These are phyloP conservation scores for Thalassiosira livingstoniorum DNA, from an alignment of 352 stramenopile species.

Conservation along the genomic window DNA sequence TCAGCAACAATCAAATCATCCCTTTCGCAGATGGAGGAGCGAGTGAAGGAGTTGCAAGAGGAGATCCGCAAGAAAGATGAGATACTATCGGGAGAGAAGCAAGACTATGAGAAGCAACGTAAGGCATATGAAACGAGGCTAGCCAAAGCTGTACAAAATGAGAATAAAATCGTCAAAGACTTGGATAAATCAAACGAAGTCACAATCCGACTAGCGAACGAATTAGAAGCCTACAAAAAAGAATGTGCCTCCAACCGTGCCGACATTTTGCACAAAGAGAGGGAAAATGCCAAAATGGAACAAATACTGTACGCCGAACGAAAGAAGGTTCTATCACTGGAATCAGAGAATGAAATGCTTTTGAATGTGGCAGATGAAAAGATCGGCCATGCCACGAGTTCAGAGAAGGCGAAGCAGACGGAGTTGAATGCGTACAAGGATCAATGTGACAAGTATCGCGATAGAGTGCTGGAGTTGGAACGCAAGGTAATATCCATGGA, in stretches of 20 bases:
- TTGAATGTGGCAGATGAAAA: slow-evolving; percentile 59
- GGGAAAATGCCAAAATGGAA: slow-evolving; percentile 54
- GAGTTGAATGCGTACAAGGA: slow-evolving; percentile 58
- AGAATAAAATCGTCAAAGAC: not conserved
- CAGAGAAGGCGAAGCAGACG: slow-evolving; percentile 28
- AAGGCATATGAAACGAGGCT: slow-evolving; percentile 24
- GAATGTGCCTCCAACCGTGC: slow-evolving; percentile 54
- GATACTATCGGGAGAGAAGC: not conserved
- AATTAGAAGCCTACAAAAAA: slow-evolving; percentile 58
- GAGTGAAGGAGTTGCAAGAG: slow-evolving; percentile 14
- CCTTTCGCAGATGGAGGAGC: slow-evolving; percentile 21
- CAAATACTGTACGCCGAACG: slow-evolving; percentile 40
- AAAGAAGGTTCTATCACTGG: slow-evolving; percentile 49
- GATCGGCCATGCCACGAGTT: slow-evolving; percentile 30
- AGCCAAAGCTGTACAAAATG: slow-evolving; percentile 5
- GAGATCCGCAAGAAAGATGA: slow-evolving; percentile 27
- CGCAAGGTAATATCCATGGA: slow-evolving; percentile 42
- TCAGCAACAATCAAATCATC: not conserved
- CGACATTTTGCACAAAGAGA: slow-evolving; percentile 52
- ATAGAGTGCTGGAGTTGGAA: slow-evolving; percentile 52
- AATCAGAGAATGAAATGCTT: slow-evolving; percentile 61
- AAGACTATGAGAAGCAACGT: slow-evolving; percentile 36
- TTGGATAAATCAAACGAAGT: slow-evolving; percentile 32
- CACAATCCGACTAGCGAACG: slow-evolving; percentile 35
- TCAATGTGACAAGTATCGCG: slow-evolving; percentile 56